Conservation (phyloP, 2,329 filamentous ascomycete species). For the Exophiala mesophila region DNA sequence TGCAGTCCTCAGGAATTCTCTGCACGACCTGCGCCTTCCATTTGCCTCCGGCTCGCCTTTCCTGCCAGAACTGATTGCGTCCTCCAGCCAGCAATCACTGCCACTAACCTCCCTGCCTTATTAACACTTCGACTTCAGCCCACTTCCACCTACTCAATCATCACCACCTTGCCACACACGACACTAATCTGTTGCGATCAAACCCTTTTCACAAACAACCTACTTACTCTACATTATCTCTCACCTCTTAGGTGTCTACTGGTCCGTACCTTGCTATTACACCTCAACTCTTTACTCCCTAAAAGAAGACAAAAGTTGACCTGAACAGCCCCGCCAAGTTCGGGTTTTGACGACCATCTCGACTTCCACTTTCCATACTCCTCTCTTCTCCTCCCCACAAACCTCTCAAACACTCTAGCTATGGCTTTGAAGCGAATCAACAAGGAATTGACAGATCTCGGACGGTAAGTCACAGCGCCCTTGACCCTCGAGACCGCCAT, state of each 20-base stretch:
- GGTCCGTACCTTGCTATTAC: background rate
- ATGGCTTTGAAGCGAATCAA: slow-evolving; percentile 52
- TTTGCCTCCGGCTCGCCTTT: too few relatives aligned
- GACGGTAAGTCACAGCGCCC: slow-evolving; percentile 40
- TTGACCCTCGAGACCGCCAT: background rate
- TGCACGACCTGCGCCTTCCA: too few relatives aligned
- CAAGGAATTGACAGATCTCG: slow-evolving; percentile 50
- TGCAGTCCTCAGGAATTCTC: too few relatives aligned
- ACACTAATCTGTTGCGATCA: background rate
- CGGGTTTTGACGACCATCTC: slow-evolving; percentile 13
- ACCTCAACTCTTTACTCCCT: background rate
- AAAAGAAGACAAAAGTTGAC: slow-evolving; percentile 18
- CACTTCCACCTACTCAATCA: slow-evolving; percentile 6
- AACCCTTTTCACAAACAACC: background rate
- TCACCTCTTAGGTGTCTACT: slow-evolving; percentile 11
- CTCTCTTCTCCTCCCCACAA: slow-evolving; percentile 12
- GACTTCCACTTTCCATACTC: slow-evolving; percentile 9
- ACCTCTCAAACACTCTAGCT: too few relatives aligned
- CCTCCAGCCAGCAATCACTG: slow-evolving; percentile 13
- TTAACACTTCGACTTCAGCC: slow-evolving; percentile 7
- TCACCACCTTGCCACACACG: slow-evolving; percentile 4
- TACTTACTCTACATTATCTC: background rate
- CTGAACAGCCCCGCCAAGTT: slow-evolving; percentile 20
- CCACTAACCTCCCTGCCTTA: slow-evolving; percentile 5
- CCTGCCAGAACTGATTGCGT: too few relatives aligned